Percentiles rank a stretch among this genome's conserved stretches.
phyloP scores from a whole-genome alignment of 176 grass and related monocot genomes.

The Elaeis guineensis region DNA sequence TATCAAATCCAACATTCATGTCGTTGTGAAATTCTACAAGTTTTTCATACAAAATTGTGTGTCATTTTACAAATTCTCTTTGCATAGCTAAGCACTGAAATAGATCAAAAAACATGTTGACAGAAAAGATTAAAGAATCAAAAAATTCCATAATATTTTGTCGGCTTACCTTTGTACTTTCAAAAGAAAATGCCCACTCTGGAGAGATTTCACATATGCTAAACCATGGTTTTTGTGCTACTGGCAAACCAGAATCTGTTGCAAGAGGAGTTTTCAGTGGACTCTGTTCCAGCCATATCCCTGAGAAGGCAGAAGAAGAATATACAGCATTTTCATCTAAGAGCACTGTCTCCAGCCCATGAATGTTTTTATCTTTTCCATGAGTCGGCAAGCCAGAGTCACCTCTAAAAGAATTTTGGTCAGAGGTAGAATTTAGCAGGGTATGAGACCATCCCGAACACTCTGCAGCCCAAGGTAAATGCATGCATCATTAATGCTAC shows the following conservation, averaged over 20 bases:
- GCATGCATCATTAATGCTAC: background rate
- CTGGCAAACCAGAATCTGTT: constrained; percentile 21
- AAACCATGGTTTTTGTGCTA: constrained; percentile 36
- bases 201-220: constrained; percentile 59
- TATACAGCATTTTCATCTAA: background rate
- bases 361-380: background rate
- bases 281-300: constrained; percentile 52
- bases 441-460: constrained; percentile 2
- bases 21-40: too few relatives aligned
- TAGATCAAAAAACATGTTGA: too few relatives aligned
- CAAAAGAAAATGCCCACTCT: constrained; percentile 66
- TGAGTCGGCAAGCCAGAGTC: background rate
- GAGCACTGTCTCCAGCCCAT: background rate
- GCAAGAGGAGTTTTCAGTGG: constrained; percentile 39
- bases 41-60: too few relatives aligned
- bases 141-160: background rate
- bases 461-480: constrained; percentile 3
- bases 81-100: too few relatives aligned
- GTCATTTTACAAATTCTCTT: too few relatives aligned
- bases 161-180: constrained; percentile 68
- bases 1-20: too few relatives aligned
- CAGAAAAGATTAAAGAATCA: background rate
- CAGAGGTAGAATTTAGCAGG: background rate
- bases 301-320: constrained; percentile 26
- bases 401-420: background rate